Base-by-base conservation (phyloP, 1,139 yeast genomes). In the Lipomyces yarrowii region DNA sequence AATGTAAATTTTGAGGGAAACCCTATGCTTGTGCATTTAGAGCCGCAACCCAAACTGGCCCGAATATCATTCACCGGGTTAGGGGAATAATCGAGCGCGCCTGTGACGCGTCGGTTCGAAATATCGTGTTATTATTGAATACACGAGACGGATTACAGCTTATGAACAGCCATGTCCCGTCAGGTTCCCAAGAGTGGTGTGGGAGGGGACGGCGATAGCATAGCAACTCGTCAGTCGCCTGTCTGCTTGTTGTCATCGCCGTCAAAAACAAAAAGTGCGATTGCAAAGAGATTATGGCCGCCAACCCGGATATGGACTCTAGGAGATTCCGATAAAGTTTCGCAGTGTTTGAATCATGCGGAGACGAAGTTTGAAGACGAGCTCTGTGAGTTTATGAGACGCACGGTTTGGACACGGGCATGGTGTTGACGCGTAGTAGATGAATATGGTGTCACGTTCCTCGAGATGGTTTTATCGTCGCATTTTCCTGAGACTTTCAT, bases 321-420 rank as follows among this genome's bases (percentile, higher is more conserved):
- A 11, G 62, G 65, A 21, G 65, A 65, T 55, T 33, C 35, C 15
- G 60, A 58, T 26, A 59, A 52, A 37, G 46, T 62, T 4, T 35
- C 56, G 11, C 61, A 59, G 30, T 58, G 64, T 6, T 26, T 56
- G 8, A 64, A 58, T 18, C 64, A 66, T 33, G 62, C 59, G 15
- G 67, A 66, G 26, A 54, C 62, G 4, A 53, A 56, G 32, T 61
- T 66, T 35, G 69, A 66, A 33, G 63, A 63, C 7, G 67, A 66
- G 46, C 35, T 66, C 15, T 66, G 69, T 66, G 56, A 13, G 69
- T 60, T 33, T 6, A 32, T 5, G 26, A 42, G n/a, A 15, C 30
- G 5, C 7, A 15, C 6, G 52, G 18, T 7, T 26, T 15, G 30
- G 30, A 15, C 35, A 15, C 11, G 30, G 32, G 26, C 37, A 26